Evolutionary conservation across 192 early-diverging fungal genomes (phyloP), one percentile per base, ranked within the genome.

Genomic region (Nowakowskiella sp.): DNA sequence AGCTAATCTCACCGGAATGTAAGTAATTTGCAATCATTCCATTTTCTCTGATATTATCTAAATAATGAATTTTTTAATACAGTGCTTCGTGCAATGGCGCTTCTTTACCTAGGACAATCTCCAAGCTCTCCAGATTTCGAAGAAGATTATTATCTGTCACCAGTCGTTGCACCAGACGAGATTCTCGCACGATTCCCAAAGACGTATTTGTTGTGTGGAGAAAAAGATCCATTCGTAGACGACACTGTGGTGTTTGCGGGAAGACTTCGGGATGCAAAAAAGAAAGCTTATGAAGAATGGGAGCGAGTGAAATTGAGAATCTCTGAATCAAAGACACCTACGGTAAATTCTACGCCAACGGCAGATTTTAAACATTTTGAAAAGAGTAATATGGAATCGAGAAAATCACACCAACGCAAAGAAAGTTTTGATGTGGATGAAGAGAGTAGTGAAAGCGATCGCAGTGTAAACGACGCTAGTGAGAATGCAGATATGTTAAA

Each of bases 211-310:
- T 76, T 98, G 45, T 87, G 85, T 53, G 94, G 94, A 33, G 92
- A 95, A 56, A 94, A 93, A 59, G 94, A 98, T 62, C 94, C 94
- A 2, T 79, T 98, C 33, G 89, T 98, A 3, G 94, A 98, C 67
- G 94, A 98, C 66, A 92, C 93, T 2, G 84, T 95, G 19, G 66
- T 98, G 13, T 86, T 95, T 67, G 89, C 89, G 5, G 88, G 82
- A 6, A 82, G 89, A 8, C 67, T 98, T 16, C 81, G 91, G 30
- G 76, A 81, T 23, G 90, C 91, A 43, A 95, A 94, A 62, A 64
- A 73, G 22, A 70, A 65, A 49, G 77, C 70, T 6, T 60, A 49
- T 7, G 34, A 60, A 4, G 70, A 85, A 54, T 71, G 67, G 66
- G 61, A 68, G 9, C 63, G 70, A 21, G 58, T 77, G 47, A n/a